phyloP scores from a whole-genome alignment of 805 yeast species.

The Tanozyma kutaoensis region DNA sequence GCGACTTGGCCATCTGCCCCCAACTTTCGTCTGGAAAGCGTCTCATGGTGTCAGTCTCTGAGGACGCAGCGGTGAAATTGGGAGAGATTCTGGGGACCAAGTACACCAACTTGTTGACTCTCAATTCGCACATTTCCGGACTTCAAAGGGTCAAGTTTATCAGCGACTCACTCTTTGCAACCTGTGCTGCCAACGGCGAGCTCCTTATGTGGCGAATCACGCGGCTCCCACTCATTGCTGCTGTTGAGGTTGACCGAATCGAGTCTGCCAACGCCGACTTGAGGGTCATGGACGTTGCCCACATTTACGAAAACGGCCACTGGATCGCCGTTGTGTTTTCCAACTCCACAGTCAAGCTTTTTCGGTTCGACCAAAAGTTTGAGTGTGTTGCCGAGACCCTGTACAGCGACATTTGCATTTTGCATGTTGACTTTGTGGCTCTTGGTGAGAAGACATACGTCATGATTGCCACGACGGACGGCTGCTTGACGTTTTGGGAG shows the following conservation, averaged over 20 bases:
- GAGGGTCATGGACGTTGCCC: constrained; percentile 76
- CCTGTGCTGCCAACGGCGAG: constrained; percentile 81
- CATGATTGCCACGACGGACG: constrained; percentile 71
- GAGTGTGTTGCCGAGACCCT: constrained; percentile 28
- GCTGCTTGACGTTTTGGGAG: constrained; percentile 54
- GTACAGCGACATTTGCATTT: constrained; percentile 68
- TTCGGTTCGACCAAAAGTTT: constrained; percentile 40
- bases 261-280: constrained; percentile 67
- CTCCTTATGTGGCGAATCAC: constrained; percentile 64
- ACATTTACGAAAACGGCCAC: constrained; percentile 24
- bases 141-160: constrained; percentile 62
- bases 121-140: constrained; percentile 64
- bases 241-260: constrained; percentile 36
- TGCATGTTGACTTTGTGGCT: constrained; percentile 40
- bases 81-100: constrained; percentile 16
- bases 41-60: constrained; percentile 76
- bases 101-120: constrained; percentile 14
- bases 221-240: constrained; percentile 26
- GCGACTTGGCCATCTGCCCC: constrained; percentile 50
- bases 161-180: constrained; percentile 28
- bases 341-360: constrained; percentile 62
- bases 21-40: no score
- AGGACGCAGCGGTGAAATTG: constrained; percentile 72
- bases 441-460: constrained; percentile 17
- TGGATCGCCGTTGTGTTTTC: constrained; percentile 67